These are phyloP conservation scores for Chamaenerion angustifolium DNA, from an alignment of 345 rosid genomes.

Conservation along the genomic window DNA sequence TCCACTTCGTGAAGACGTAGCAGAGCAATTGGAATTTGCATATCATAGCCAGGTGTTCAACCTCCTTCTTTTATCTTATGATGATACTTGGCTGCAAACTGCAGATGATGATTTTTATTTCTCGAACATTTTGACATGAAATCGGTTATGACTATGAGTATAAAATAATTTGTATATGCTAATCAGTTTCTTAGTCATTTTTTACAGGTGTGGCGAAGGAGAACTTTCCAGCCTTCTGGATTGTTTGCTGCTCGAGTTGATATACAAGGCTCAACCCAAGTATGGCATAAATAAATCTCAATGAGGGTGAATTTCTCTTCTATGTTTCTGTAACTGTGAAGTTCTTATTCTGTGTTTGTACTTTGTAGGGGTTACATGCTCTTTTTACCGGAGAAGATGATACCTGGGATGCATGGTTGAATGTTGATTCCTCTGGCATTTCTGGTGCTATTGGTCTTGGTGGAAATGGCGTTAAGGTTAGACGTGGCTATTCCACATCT, in stretches of 20 bases:
- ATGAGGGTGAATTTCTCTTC: too few species aligned
- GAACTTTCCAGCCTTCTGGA: constrained; percentile 83
- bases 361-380: constrained; percentile 72
- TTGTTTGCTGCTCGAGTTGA: constrained; percentile 93
- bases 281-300: constrained; percentile 17
- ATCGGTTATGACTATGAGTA: too few species aligned
- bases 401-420: constrained; percentile 94
- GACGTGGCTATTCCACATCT: constrained; percentile 77
- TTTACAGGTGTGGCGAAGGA: constrained; percentile 82
- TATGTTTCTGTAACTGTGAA: too few species aligned
- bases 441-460: constrained; percentile 43
- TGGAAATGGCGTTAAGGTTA: constrained; percentile 63
- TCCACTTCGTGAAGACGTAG: constrained; percentile 77
- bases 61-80: background rate
- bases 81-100: too few species aligned
- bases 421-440: constrained; percentile 65
- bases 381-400: constrained; percentile 85
- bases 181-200: constrained; percentile 10
- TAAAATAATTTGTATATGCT: background rate
- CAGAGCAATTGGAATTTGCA: constrained; percentile 80
- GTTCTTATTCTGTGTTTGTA: constrained; percentile 17
- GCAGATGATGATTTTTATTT: too few species aligned
- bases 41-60: constrained; percentile 53
- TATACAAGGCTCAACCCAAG: constrained; percentile 65
- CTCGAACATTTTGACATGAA: too few species aligned